These are phyloP conservation scores for Rhodotorula sp. DNA, from an alignment of 1,284 basidiomycete genomes.

Conservation along the genomic window DNA sequence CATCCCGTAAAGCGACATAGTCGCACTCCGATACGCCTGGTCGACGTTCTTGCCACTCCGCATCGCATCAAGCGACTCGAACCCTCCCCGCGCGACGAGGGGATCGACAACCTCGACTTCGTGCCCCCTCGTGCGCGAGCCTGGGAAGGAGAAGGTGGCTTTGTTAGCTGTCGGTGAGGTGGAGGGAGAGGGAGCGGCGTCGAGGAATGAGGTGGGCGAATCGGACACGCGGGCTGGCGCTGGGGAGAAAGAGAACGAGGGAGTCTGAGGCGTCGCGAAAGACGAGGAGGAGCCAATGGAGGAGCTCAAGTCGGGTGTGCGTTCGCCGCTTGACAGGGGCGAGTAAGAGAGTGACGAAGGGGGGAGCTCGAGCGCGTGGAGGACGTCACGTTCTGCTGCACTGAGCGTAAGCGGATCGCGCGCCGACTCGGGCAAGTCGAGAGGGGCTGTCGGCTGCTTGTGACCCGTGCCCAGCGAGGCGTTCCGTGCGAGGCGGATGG, in stretches of 20 bases:
- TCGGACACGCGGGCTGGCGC: not conserved
- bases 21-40: conserved; percentile 23
- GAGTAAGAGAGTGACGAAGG: not conserved
- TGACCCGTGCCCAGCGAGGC: conserved; percentile 1
- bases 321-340: not conserved
- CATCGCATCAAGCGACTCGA: conserved; percentile 10
- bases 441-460: not conserved
- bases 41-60: not conserved
- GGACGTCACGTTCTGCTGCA: conserved; percentile 16
- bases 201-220: not conserved
- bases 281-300: not conserved
- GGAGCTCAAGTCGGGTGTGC: conserved; percentile 15
- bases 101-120: not conserved
- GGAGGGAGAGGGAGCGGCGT: conserved; percentile 1
- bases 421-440: not conserved
- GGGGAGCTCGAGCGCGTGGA: conserved; percentile 9
- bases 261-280: conserved; percentile 11
- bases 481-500: conserved; percentile 7
- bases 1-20: conserved; percentile 20
- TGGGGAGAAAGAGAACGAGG: not conserved
- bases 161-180: not conserved
- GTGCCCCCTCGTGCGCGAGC: too few relatives aligned
- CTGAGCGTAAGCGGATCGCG: conserved; percentile 6
- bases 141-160: not conserved
- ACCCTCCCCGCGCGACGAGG: not conserved